Evolutionary conservation across 1,284 basidiomycete species (phyloP), one percentile per base, ranked within the genome.

Genomic region (Tilletia caries): DNA sequence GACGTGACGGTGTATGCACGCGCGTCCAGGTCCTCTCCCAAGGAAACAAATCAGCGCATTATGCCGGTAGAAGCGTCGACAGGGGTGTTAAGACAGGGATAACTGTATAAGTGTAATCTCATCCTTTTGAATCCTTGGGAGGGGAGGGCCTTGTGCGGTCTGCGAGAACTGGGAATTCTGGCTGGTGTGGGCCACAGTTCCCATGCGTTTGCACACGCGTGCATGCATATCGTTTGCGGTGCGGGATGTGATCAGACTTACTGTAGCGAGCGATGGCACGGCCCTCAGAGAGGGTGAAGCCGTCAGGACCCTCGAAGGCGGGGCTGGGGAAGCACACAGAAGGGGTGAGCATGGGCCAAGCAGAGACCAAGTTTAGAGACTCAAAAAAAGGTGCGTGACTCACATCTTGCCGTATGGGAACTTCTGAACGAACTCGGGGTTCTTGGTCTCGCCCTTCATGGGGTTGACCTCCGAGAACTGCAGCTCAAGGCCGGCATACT

Each of bases 211-310:
- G n/a, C n/a, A n/a, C n/a, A n/a, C 37, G 37, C 37, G 37, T 15
- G 37, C 37, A 18, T 25, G 13, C 18, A n/a, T 18, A 25, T 15
- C 37, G 8, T 1, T 10, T 10, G 48, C 48, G 12, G 48, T 6
- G 48, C 12, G 12, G 20, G 34, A 65, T 29, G 27, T 54, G 13
- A 13, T 3, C 12, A 20, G 23, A 90, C 94, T 89, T 85, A 97
- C 95, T 80, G 86, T 96, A 95, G 75, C 89, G 90, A 67, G 92
- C 90, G 83, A 98, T 93, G 70, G 93, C 89, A 71, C 86, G 84
- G 68, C 88, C 87, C 87, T 96, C 95, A 79, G 89, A 88, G 73
- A 98, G 86, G 78, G 86, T 87, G 87, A 93, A 89, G 71, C 93
- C 93, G 83, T 95, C 89, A 54, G 86, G 85, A 67, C 86, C 86